Conservation (phyloP, 257 asterid species). For the Echium plantagineum region DNA sequence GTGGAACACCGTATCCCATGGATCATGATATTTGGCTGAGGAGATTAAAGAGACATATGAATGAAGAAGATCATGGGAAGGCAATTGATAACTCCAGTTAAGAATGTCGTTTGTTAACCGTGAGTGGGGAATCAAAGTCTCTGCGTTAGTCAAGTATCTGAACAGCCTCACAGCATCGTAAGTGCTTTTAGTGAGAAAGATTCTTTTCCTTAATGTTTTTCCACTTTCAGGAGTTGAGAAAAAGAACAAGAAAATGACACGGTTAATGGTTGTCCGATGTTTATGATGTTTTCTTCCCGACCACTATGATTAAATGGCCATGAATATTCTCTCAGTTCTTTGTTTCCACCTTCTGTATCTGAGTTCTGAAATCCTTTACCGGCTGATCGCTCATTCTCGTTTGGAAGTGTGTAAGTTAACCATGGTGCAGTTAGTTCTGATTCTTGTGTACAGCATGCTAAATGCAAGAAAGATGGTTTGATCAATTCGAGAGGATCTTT, state of each 20-base stretch:
- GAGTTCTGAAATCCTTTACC: constrained; percentile 6
- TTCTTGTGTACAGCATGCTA: not conserved
- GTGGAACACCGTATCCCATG: constrained; percentile 94
- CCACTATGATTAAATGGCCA: not conserved
- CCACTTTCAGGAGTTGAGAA: constrained; percentile 2
- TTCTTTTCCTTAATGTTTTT: not conserved
- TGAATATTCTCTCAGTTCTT: not conserved
- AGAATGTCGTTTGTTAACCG: constrained; percentile 4
- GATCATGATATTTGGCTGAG: constrained; percentile 84
- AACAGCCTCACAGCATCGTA: not conserved
- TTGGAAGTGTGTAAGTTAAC: not conserved
- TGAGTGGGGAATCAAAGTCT: not conserved
- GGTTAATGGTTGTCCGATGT: not conserved
- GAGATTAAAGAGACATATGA: constrained; percentile 53
- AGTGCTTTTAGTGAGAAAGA: too few species aligned
- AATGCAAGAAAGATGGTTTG: not conserved
- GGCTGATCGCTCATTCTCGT: not conserved
- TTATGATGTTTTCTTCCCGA: not conserved
- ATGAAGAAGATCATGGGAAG: constrained; percentile 54
- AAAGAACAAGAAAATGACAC: not conserved
- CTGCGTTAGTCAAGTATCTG: constrained; percentile 1
- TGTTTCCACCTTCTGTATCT: not conserved
- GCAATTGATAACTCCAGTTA: constrained; percentile 38
- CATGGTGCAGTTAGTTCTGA: not conserved
- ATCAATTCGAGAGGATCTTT: not conserved